These are phyloP conservation scores for Penicillium pancosmium DNA, from an alignment of 495 filamentous ascomycete genomes.

Conservation along the genomic window DNA sequence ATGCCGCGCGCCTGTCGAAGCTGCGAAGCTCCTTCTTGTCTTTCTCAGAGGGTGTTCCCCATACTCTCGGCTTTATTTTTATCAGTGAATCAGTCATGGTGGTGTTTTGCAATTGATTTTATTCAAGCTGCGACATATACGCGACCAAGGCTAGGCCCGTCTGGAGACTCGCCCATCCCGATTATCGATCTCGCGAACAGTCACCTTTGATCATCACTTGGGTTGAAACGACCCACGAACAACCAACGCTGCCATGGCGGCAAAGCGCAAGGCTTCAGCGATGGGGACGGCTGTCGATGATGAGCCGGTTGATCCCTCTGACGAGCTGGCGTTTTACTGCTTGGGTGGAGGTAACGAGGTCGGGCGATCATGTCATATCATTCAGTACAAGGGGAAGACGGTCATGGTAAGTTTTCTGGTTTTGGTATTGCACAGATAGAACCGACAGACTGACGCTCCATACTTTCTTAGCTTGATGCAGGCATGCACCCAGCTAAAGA, in stretches of 20 bases:
- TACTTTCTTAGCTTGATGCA: slow-evolving; percentile 71
- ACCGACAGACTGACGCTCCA: not conserved
- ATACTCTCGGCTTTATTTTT: too few relatives aligned
- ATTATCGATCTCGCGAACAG: not conserved
- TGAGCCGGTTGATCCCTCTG: slow-evolving; percentile 74
- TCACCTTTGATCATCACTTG: not conserved
- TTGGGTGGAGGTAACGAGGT: slow-evolving; percentile 97
- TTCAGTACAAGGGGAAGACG: slow-evolving; percentile 98
- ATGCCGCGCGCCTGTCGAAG: slow-evolving; percentile 6
- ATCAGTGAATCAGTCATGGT: not conserved
- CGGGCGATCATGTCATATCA: slow-evolving; percentile 93
- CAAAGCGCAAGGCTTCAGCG: slow-evolving; percentile 73
- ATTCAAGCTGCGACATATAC: not conserved
- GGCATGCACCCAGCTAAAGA: slow-evolving; percentile 98
- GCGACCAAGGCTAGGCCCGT: not conserved
- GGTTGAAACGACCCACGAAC: not conserved
- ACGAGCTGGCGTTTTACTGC: slow-evolving; percentile 91
- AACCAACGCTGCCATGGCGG: slow-evolving; percentile 56
- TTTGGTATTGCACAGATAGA: not conserved
- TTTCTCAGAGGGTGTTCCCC: not conserved
- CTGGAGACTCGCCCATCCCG: not conserved
- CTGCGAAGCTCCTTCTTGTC: too few relatives aligned
- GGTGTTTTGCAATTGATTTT: not conserved
- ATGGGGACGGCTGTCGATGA: slow-evolving; percentile 62
- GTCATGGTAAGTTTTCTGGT: slow-evolving; percentile 74